phyloP scores from a whole-genome alignment of 2,329 filamentous ascomycete species.

The Fusarium sp. region DNA sequence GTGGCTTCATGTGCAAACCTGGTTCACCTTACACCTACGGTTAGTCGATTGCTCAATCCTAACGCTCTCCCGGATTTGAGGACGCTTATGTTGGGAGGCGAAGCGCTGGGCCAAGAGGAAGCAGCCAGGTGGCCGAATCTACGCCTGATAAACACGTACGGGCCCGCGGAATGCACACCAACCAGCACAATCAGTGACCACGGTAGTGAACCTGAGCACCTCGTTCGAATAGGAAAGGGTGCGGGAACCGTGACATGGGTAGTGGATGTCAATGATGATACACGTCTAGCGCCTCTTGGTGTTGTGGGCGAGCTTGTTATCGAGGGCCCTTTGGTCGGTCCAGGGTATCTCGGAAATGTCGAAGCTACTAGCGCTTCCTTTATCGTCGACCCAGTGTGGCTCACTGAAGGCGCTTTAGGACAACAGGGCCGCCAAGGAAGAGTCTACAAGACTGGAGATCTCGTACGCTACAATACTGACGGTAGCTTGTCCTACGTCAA shows the following conservation, averaged over 20 bases:
- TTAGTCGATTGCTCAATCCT: not conserved
- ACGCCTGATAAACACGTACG: not conserved
- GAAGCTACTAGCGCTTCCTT: conserved; percentile 4
- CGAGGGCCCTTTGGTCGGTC: conserved; percentile 34
- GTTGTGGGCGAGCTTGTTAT: conserved; percentile 42
- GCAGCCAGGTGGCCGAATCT: not conserved
- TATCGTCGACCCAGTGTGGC: conserved; percentile 10
- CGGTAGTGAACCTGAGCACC: not conserved
- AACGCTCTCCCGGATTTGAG: not conserved
- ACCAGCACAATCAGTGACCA: not conserved
- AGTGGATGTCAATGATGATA: conserved; percentile 10
- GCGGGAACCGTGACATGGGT: not conserved
- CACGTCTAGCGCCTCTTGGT: conserved; percentile 29
- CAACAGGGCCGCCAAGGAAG: not conserved
- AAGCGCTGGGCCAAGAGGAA: not conserved
- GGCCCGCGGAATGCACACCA: not conserved
- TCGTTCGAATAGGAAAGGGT: not conserved
- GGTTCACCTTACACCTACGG: not conserved
- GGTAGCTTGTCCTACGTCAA: conserved; percentile 16
- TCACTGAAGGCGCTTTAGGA: not conserved
- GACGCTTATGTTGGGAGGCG: not conserved
- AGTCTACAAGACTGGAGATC: conserved; percentile 11
- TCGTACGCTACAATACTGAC: conserved; percentile 5
- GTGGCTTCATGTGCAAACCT: not conserved
- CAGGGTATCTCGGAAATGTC: conserved; percentile 24